Evolutionary conservation across 257 asterid genomes (phyloP).

Genomic region (Nyctanthes arbortristis): DNA sequence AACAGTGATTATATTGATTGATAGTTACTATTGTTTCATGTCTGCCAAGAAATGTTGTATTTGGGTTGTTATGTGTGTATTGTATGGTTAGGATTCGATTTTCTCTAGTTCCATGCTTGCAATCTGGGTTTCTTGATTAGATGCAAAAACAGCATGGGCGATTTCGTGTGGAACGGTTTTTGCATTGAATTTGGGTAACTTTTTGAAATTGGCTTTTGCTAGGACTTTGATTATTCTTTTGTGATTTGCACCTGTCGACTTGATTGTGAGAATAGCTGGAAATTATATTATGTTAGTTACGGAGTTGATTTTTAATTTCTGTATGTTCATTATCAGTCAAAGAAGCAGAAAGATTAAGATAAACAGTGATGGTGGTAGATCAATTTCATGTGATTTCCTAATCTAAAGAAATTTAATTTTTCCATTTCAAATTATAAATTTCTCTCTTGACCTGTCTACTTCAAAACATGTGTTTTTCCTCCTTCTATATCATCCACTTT

Average conservation of each 20-base stretch:
- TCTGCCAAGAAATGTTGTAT: background rate
- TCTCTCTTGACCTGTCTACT: background rate
- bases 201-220: background rate
- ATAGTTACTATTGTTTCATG: background rate
- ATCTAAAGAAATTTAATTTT: background rate
- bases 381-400: background rate
- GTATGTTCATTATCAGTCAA: background rate
- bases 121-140: background rate
- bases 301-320: background rate
- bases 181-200: background rate
- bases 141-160: background rate
- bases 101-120: conserved; percentile 1
- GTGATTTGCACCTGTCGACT: background rate
- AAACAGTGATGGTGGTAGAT: background rate
- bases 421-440: background rate
- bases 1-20: conserved; percentile 1
- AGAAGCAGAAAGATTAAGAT: background rate
- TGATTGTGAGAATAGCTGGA: background rate
- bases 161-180: background rate
- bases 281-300: background rate
- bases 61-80: background rate
- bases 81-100: conserved; percentile 8
- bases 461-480: background rate
- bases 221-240: background rate
- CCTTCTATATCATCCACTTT: background rate